Percentiles rank a stretch among this genome's conserved stretches.
phyloP scores from a whole-genome alignment of 2,329 filamentous ascomycete genomes.

The Xylaria polymorpha region DNA sequence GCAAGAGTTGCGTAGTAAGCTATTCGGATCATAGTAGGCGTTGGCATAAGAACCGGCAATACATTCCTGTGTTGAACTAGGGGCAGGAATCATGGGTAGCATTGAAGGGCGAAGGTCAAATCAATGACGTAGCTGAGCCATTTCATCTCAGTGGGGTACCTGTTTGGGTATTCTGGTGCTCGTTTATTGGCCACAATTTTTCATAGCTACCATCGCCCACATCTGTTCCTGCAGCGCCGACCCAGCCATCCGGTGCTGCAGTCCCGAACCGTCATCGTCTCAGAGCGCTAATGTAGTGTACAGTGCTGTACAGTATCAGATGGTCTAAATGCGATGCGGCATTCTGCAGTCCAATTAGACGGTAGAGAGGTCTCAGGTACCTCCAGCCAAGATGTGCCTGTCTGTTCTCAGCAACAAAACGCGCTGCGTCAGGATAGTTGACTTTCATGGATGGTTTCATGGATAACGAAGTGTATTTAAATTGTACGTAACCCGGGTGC shows the following conservation, averaged over 20 bases:
- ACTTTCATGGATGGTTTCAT: no score
- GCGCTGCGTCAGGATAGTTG: background rate
- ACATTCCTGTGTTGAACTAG: background rate
- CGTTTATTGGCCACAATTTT: slow-evolving; percentile 15
- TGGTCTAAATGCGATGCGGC: slow-evolving; percentile 15
- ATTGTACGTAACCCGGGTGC: background rate
- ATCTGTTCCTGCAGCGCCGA: slow-evolving; percentile 22
- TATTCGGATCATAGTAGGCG: background rate
- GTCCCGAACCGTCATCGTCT: slow-evolving; percentile 2
- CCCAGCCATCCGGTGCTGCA: slow-evolving; percentile 1
- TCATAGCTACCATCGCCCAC: slow-evolving; percentile 11
- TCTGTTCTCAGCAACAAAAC: background rate
- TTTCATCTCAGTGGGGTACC: slow-evolving; percentile 1
- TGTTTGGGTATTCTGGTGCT: background rate
- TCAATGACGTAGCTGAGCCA: slow-evolving; percentile 19
- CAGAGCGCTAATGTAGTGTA: slow-evolving; percentile 20
- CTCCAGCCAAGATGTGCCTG: background rate
- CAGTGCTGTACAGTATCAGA: slow-evolving; percentile 26
- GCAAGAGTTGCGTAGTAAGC: background rate
- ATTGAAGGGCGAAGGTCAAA: background rate
- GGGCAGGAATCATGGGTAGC: no score
- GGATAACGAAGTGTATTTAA: background rate
- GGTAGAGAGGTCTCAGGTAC: background rate
- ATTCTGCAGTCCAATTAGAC: background rate
- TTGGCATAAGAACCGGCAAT: background rate